Percentiles rank a stretch among this genome's conserved stretches.
phyloP scores from a whole-genome alignment of 768 basidiomycete genomes.

The Russula sp. region DNA sequence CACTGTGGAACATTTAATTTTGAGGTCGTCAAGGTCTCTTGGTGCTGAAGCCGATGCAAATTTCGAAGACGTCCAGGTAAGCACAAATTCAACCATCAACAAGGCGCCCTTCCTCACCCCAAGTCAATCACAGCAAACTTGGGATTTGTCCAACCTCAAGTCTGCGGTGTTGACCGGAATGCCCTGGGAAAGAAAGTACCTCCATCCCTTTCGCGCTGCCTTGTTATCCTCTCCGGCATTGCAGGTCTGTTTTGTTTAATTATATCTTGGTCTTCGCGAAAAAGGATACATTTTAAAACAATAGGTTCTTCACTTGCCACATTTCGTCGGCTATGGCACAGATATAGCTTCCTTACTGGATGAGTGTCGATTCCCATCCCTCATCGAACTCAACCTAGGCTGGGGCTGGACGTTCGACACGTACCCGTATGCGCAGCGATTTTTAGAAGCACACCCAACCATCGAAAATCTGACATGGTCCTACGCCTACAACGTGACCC shows the following conservation, averaged over 20 bases:
- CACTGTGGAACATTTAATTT: conserved; percentile 14
- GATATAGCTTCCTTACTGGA: conserved; percentile 12
- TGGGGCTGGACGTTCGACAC: conserved; percentile 22
- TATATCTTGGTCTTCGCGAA: background rate
- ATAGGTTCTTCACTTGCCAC: conserved; percentile 20
- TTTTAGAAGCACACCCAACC: conserved; percentile 18
- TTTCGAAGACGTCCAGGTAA: background rate
- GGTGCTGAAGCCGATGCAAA: background rate
- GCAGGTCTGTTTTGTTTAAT: background rate
- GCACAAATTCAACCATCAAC: background rate
- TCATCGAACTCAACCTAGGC: conserved; percentile 18
- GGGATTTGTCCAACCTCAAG: conserved; percentile 18
- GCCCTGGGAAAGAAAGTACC: conserved; percentile 17
- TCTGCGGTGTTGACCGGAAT: conserved; percentile 19
- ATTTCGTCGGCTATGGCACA: conserved; percentile 16
- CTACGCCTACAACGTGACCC: conserved; percentile 11
- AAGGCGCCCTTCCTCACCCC: background rate
- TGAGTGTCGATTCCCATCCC: conserved; percentile 15
- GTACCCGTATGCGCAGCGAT: conserved; percentile 18
- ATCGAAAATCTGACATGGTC: conserved; percentile 20
- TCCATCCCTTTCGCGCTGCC: conserved; percentile 11
- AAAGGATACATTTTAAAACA: background rate
- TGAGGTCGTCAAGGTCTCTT: conserved; percentile 12
- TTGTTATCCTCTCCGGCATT: conserved; percentile 2
- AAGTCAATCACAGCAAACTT: background rate